Base-by-base conservation (phyloP, 2,329 filamentous ascomycete species). In the Epichloe amarillans region DNA sequence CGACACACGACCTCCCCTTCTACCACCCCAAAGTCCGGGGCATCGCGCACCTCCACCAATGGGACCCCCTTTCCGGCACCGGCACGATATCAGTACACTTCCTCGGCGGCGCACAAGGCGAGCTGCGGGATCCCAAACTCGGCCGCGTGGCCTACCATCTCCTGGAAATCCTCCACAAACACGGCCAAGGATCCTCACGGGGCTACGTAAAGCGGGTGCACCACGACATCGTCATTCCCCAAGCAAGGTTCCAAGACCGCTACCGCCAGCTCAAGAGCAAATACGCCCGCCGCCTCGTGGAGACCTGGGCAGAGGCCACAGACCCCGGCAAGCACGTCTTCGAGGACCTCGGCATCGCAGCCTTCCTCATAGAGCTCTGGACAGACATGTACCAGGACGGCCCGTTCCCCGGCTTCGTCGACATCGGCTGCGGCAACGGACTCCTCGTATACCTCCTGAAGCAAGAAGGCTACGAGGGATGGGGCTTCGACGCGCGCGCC, bases 371-470 rank as follows among this genome's bases (percentile, higher is more conserved):
- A 26, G 90, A 96, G 69, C 70, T 97, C 2, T 98, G 93, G 93
- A 69, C 72, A 12, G 80, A 84, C 52, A 91, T 95, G 82, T 97
- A 97, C 63, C 62, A 59, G 38, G 41, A 62, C 41, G 52, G 46
- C 0, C 54, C 57, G 0, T 96, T 95, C 59, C 87, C 88, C 0
- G 90, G 91, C 0, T 98, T 97, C 60, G 86, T 96, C 19, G 93
- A 98, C 61, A 88, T 98, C 44, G 93, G 91, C 5, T 97, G 93
- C 62, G 93, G 93, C 2, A 98, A 97, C 61, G 93, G 93, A 1
- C 72, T 98, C 3, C 76, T 98, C 1, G 87, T 95, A 7, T 80
- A 94, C 62, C 79, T 98, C 38, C 76, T 98, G 4, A 75, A 82
- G 14, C 70, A 76, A 53, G 90, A 97, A 67, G 89, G 89, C 11